Percentiles rank a stretch among this genome's conserved stretches.
Conservation (phyloP, 176 grass and related monocot species). For the Oryza glumipatula region DNA sequence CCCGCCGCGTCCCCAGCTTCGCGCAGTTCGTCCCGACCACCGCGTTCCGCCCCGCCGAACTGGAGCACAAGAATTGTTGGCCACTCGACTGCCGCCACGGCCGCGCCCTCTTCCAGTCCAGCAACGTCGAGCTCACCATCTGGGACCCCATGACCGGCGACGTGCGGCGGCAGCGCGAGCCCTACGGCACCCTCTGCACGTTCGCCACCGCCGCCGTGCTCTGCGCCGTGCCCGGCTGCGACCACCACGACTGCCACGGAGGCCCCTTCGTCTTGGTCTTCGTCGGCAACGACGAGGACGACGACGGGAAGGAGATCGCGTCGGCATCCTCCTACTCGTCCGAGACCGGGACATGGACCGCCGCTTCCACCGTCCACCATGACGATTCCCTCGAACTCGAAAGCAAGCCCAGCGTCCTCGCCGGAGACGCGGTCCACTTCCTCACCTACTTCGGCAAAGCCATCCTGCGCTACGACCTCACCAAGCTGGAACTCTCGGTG, state of each 20-base stretch:
- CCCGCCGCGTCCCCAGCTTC: too few species aligned
- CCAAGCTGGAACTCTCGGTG: neutral
- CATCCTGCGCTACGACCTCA: neutral
- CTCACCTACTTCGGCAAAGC: neutral
- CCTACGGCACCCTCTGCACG: rapidly evolving
- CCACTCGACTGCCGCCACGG: slow-evolving; percentile 22
- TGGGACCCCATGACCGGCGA: neutral
- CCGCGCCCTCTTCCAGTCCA: slow-evolving; percentile 15
- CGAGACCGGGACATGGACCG: slow-evolving; percentile 6
- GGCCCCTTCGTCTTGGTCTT: slow-evolving; percentile 12
- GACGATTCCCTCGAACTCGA: neutral
- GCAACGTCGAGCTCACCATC: neutral
- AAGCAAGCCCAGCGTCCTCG: neutral
- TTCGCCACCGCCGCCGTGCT: neutral
- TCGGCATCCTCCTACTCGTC: neutral
- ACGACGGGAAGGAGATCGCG: neutral
- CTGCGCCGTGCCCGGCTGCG: neutral
- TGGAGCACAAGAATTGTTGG: neutral
- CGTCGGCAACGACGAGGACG: neutral
- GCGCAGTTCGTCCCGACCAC: neutral
- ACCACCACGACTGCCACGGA: neutral
- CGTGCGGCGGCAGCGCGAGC: neutral
- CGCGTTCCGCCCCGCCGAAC: neutral
- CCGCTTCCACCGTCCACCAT: neutral
- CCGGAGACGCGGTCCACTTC: neutral